Conservation (phyloP, 441 rosid species). For the Populus hybrid region DNA sequence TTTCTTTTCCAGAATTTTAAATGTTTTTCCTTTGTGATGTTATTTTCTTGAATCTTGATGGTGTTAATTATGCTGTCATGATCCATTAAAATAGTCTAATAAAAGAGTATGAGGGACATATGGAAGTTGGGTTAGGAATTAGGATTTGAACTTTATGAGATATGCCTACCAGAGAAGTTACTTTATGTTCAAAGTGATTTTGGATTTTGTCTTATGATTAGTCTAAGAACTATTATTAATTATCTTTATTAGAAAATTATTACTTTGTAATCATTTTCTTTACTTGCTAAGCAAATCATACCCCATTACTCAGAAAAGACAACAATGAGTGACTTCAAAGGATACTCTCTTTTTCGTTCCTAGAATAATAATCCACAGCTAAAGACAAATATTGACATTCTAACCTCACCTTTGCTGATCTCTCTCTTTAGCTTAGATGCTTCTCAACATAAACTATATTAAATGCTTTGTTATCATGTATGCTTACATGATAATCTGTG, state of each 20-base stretch:
- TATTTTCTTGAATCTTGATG: background rate
- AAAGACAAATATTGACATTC: constrained; percentile 37
- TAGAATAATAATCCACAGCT: constrained; percentile 33
- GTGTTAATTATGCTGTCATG: background rate
- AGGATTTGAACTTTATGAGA: constrained; percentile 5
- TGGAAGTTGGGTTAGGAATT: background rate
- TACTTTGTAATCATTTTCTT: constrained; percentile 14
- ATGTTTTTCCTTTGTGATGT: background rate
- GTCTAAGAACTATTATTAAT: constrained; percentile 12
- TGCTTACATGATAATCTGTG: background rate
- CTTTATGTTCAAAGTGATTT: constrained; percentile 6
- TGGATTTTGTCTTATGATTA: constrained; percentile 3
- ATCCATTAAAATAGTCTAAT: background rate
- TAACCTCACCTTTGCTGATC: constrained; percentile 21
- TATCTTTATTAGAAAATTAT: background rate
- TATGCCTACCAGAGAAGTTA: constrained; percentile 2
- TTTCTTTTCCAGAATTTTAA: background rate
- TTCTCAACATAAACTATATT: constrained; percentile 2
- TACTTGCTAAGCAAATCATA: constrained; percentile 24
- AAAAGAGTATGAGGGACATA: background rate
- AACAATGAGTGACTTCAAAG: constrained; percentile 52
- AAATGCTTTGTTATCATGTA: background rate
- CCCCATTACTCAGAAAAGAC: constrained; percentile 12
- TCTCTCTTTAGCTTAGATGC: constrained; percentile 19
- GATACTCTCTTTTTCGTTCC: constrained; percentile 11